Base-by-base conservation (phyloP, 441 rosid genomes). In the Arabidopsis lyrata region DNA sequence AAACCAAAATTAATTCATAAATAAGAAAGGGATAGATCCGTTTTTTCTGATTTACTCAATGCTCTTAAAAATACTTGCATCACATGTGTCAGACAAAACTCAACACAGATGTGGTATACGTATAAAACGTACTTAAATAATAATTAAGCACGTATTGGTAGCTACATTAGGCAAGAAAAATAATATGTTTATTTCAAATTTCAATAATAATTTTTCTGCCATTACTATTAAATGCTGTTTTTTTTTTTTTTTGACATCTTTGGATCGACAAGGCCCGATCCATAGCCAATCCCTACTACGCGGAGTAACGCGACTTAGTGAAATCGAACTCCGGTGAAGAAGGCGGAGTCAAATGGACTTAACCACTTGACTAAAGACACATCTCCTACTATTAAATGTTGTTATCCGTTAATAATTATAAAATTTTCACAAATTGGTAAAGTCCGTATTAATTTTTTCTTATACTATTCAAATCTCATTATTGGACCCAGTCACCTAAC, bases 401-500 rank as follows among this genome's bases (percentile, higher is more conserved):
- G 8, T 53, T 32, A 29, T 68, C 32, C 15, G 24, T 41, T 41
- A 27, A 24, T n/a, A 38, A 45, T 6, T 32, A 13, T 11, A 12
- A 18, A 32, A 10, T 10, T 8, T 15, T 31, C 62, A 34, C 36
- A 42, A 61, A 5, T 50, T 50, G 53, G n/a, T 36, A 8, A 6
- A 52, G 27, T 50, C 16, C 41, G 16, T 31, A 62, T 31, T 57
- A 45, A 58, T 12, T 24, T 60, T 60, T 36, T 18, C 24, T 34
- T 34, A 36, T 56, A 47, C 35, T 57, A 56, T 64, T 73, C 66
- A 65, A 50, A 56, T 29, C 13, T 56, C 52, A 55, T 73, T 6
- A 47, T 47, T 35, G 71, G 72, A 73, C 42, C 48, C 1, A n/a
- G n/a, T n/a, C n/a, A 36, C 66, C 59, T 65, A 64, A 45, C 58